A percentile compares a stretch with the other conserved stretches of the same genome.
Conservation (phyloP, 345 rosid genomes). For the Euphorbia peplus region DNA sequence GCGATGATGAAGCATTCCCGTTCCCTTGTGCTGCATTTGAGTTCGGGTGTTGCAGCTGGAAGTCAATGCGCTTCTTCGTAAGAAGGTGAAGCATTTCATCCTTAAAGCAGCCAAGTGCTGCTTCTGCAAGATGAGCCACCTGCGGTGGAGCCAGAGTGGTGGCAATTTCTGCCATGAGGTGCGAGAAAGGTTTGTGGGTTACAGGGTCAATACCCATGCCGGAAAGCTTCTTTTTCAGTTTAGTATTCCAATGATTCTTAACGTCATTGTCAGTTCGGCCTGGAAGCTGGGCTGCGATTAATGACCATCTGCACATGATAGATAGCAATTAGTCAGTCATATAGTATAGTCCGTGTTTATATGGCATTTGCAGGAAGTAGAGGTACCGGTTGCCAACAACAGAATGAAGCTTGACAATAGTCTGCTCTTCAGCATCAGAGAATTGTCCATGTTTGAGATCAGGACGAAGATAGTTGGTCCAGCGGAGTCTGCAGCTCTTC, state of each 20-base stretch:
- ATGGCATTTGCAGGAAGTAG: not conserved
- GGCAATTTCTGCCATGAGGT: conserved; percentile 95
- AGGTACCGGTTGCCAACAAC: conserved; percentile 77
- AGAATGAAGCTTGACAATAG: conserved; percentile 78
- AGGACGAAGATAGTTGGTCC: conserved; percentile 91
- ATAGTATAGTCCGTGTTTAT: not conserved
- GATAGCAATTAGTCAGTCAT: not conserved
- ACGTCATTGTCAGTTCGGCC: conserved; percentile 94
- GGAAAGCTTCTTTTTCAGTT: conserved; percentile 89
- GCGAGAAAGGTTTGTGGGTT: conserved; percentile 99
- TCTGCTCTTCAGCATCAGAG: conserved; percentile 73
- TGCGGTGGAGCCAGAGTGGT: conserved; percentile 92
- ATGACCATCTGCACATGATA: conserved; percentile 61
- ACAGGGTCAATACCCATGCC: conserved; percentile 95
- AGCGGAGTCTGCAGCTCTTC: conserved; percentile 82
- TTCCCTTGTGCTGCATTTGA: conserved; percentile 26
- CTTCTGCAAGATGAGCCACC: conserved; percentile 90
- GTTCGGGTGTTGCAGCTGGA: conserved; percentile 57
- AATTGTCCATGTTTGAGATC: conserved; percentile 84
- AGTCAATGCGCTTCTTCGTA: conserved; percentile 80
- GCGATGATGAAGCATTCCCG: conserved; percentile 26
- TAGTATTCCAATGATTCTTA: conserved; percentile 92
- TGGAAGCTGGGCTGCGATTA: conserved; percentile 88
- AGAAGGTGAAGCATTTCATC: conserved; percentile 98
- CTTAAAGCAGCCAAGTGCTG: conserved; percentile 95